Evolutionary conservation across 148 eudicot genomes (phyloP), one percentile per base, ranked within the genome.

Genomic region (Persicaria maculosa): DNA sequence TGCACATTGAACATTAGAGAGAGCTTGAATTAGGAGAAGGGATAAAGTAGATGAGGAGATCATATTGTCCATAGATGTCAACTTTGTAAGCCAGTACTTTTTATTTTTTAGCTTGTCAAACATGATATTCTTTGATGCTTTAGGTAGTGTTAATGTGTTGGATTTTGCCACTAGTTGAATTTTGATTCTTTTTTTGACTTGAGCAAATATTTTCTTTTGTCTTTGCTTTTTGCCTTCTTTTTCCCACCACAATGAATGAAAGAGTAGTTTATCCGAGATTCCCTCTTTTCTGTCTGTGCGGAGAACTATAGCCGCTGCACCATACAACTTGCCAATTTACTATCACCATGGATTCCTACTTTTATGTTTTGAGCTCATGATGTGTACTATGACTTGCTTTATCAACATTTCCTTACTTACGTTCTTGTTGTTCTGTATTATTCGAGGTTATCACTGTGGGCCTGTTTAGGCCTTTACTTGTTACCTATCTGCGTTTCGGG

Each of bases 91-190:
- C 19, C 45, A 43, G 47, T 65, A 65, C 47, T 43, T 65, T 65
- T 43, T 65, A 12, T 2, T 46, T 40, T 40, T 9, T 40, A 15
- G 5, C 16, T 40, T 65, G 47, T 65, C 70, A 40, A 31, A 43
- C 46, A 65, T 43, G 47, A 65, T 65, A 65, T 36, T 36, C 70
- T 65, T 65, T 65, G 40, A 45, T 65, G 46, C 70, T 65, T 65
- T 65, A 65, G 47, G 16, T 14, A 43, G 70, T 25, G 47, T 65
- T 12, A 31, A 31, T 31, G 70, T 65, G 70, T 65, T 65, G 70
- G 19, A 43, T 25, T 65, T 65, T 36, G 46, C 70, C 70, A 65
- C 70, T 65, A 40, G 70, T 65, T 36, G 44, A 31, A 3, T 36
- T 36, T 62, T 62, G 44, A 62, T 62, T 62, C 45, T 36, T 62